Percentiles rank a stretch among this genome's conserved stretches.
Evolutionary conservation across 2,329 filamentous ascomycete species (phyloP).

Genomic region (Gaeumannomyces sp.): DNA sequence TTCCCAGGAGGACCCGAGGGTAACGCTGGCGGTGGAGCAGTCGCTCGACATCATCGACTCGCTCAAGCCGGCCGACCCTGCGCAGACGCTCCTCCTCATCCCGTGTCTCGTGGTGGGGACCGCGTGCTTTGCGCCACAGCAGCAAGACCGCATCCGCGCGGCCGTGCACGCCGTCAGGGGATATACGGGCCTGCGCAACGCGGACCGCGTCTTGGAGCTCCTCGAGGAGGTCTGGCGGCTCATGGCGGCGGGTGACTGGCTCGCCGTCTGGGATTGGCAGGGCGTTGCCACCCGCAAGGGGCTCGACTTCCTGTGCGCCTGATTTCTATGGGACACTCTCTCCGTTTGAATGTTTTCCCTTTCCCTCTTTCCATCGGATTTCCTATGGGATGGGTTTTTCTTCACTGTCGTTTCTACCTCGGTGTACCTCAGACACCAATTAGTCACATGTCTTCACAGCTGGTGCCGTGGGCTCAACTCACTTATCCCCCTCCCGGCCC

Average conservation of each 20-base stretch:
- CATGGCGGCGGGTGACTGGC: constrained; percentile 53
- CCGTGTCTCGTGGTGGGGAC: constrained; percentile 56
- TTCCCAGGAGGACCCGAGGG: constrained; percentile 41
- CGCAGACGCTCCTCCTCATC: constrained; percentile 53
- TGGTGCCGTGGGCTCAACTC: too few species aligned
- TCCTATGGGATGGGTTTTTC: too few species aligned
- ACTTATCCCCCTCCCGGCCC: too few species aligned
- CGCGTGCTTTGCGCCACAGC: constrained; percentile 46
- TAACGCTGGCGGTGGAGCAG: constrained; percentile 50
- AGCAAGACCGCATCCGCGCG: constrained; percentile 45
- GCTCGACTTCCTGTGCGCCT: constrained; percentile 49
- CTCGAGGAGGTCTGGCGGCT: constrained; percentile 54
- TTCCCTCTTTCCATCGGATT: too few species aligned
- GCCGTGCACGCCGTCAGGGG: constrained; percentile 45
- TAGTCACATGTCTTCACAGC: too few species aligned
- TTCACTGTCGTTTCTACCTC: too few species aligned
- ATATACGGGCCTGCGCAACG: constrained; percentile 56
- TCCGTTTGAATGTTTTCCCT: too few species aligned
- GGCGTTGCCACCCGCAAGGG: constrained; percentile 44
- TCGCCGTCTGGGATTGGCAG: constrained; percentile 60
- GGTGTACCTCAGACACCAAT: too few species aligned
- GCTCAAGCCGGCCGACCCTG: constrained; percentile 51
- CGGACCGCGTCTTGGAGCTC: constrained; percentile 45
- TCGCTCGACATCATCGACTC: constrained; percentile 48
- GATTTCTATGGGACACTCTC: constrained; percentile 5